phyloP scores from a whole-genome alignment of 371 early-diverging fungal species.

The Mucor saturninus region DNA sequence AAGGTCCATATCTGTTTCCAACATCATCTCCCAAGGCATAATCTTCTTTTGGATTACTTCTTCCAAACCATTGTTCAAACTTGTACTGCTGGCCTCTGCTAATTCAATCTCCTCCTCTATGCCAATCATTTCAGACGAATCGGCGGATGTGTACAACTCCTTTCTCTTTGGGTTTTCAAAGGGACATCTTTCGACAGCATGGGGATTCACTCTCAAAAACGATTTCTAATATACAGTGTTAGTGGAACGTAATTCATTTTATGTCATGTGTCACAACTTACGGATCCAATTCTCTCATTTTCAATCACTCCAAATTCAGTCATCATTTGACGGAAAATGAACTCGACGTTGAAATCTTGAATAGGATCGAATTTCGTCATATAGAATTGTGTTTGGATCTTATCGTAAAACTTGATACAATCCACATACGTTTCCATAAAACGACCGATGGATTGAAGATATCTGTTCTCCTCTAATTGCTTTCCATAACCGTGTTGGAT shows the following conservation, averaged over 20 bases:
- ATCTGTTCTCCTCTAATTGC: slow-evolving; percentile 31
- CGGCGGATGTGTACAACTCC: slow-evolving; percentile 34
- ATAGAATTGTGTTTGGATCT: slow-evolving; percentile 53
- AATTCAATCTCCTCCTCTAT: slow-evolving; percentile 7
- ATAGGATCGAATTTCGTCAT: slow-evolving; percentile 58
- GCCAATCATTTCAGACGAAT: slow-evolving; percentile 38
- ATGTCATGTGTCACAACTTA: slow-evolving; percentile 13
- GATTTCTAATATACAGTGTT: slow-evolving; percentile 27
- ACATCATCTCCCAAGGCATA: slow-evolving; percentile 70
- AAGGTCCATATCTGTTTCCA: slow-evolving; percentile 52
- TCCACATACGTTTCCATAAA: slow-evolving; percentile 53
- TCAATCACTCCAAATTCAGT: slow-evolving; percentile 52
- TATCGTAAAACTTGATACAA: slow-evolving; percentile 49
- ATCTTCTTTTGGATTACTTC: slow-evolving; percentile 66
- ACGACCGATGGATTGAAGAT: slow-evolving; percentile 26
- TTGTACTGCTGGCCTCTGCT: background rate
- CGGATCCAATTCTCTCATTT: slow-evolving; percentile 63
- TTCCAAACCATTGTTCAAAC: background rate
- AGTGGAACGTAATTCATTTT: no score
- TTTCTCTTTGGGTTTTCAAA: slow-evolving; percentile 35
- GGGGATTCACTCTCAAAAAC: slow-evolving; percentile 39
- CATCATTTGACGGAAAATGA: slow-evolving; percentile 60
- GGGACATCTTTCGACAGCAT: slow-evolving; percentile 34
- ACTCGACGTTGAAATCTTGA: slow-evolving; percentile 60
- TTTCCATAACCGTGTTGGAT: slow-evolving; percentile 25